Evolutionary conservation across 352 stramenopile species (phyloP).

Genomic region (Globisporangium acanthophoron): DNA sequence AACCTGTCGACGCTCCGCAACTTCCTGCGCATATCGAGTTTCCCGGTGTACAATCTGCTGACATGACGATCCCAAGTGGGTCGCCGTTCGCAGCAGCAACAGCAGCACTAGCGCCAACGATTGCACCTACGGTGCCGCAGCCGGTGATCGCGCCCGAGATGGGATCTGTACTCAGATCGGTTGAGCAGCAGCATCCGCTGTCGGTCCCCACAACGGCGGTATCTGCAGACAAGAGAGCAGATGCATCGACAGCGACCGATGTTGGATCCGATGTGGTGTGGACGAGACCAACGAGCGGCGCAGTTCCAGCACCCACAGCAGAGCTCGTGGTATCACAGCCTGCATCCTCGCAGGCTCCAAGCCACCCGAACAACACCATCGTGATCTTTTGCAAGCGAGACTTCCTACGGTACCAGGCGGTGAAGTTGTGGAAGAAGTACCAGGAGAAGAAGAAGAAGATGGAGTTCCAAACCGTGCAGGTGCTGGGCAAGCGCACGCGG

Average conservation of each 20-base stretch:
- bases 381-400: conserved; percentile 81
- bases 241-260: too few species aligned
- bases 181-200: too few species aligned
- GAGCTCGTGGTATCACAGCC: neutral
- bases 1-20: neutral
- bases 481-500: conserved; percentile 47
- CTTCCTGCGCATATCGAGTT: neutral
- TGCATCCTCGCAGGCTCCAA: neutral
- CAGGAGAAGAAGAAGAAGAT: conserved; percentile 54
- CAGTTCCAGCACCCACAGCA: neutral
- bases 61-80: too few species aligned
- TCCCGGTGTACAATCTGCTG: too few species aligned
- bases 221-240: too few species aligned
- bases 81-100: too few species aligned
- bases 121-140: too few species aligned
- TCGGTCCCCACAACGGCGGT: too few species aligned
- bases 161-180: too few species aligned
- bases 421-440: conserved; percentile 67
- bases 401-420: conserved; percentile 72
- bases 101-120: too few species aligned
- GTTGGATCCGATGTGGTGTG: too few species aligned
- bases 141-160: too few species aligned
- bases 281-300: neutral
- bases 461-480: conserved; percentile 35
- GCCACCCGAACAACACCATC: conserved; percentile 41